These are phyloP conservation scores for Aspergillus quadrilineatus DNA, from an alignment of 2,329 filamentous ascomycete genomes.

Conservation along the genomic window DNA sequence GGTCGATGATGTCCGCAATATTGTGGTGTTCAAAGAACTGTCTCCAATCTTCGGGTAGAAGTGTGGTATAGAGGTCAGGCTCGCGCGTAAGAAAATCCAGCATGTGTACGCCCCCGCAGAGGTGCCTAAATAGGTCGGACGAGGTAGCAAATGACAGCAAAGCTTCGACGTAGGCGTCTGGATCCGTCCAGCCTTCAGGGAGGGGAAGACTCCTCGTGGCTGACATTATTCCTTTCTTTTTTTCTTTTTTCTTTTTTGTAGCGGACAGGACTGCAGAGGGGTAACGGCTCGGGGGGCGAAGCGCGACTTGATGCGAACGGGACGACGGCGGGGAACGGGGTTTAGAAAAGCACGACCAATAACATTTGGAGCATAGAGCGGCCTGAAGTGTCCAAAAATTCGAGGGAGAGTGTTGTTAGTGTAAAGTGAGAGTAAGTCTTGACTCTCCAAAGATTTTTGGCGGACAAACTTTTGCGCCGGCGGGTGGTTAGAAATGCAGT, in stretches of 20 bases:
- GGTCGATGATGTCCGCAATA: conserved; percentile 73
- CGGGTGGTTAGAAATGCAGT: too few relatives aligned
- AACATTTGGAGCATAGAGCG: not conserved
- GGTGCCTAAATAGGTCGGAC: conserved; percentile 73
- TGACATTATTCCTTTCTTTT: conserved; percentile 38
- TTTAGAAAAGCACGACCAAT: not conserved
- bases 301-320: not conserved
- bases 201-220: conserved; percentile 63
- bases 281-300: not conserved
- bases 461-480: not conserved
- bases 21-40: conserved; percentile 69
- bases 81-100: conserved; percentile 90
- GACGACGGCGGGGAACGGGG: not conserved
- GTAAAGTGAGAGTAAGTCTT: not conserved
- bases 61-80: conserved; percentile 74
- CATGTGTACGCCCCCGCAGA: conserved; percentile 97
- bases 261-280: conserved; percentile 10
- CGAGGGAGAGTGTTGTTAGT: not conserved
- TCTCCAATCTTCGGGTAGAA: conserved; percentile 79
- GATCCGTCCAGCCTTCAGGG: conserved; percentile 64
- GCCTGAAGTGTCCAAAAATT: not conserved
- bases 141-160: conserved; percentile 74
- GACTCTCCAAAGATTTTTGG: not conserved
- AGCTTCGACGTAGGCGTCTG: conserved; percentile 75
- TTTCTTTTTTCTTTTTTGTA: not conserved